phyloP scores from a whole-genome alignment of 2,329 filamentous ascomycete species.

The Aspergillus proliferans region DNA sequence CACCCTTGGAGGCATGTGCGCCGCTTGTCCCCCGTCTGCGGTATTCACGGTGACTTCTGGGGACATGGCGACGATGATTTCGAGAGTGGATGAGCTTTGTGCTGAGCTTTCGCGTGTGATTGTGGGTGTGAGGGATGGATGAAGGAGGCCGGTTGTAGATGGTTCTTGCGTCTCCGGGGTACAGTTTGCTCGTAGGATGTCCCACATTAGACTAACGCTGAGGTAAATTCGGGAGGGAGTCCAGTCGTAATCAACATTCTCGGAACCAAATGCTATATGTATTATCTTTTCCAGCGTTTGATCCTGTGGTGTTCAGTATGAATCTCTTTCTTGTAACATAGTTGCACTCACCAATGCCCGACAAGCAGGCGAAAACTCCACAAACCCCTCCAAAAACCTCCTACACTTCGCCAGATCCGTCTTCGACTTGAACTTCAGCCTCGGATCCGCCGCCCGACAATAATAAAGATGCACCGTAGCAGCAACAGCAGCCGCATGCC shows the following conservation, averaged over 20 bases:
- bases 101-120: slow-evolving; percentile 26
- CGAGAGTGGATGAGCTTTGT: slow-evolving; percentile 34
- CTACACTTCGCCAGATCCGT: slow-evolving; percentile 48
- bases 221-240: slow-evolving; percentile 49
- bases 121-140: slow-evolving; percentile 35
- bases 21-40: slow-evolving; percentile 47
- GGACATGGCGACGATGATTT: slow-evolving; percentile 48
- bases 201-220: slow-evolving; percentile 50
- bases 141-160: slow-evolving; percentile 36
- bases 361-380: slow-evolving; percentile 44
- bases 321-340: no score
- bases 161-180: slow-evolving; percentile 32
- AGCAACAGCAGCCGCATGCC: slow-evolving; percentile 47
- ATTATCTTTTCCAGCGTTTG: slow-evolving; percentile 46
- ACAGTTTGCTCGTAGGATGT: slow-evolving; percentile 46
- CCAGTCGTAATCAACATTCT: slow-evolving; percentile 48
- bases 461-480: slow-evolving; percentile 51
- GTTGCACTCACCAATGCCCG: slow-evolving; percentile 36
- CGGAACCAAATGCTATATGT: slow-evolving; percentile 44
- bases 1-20: slow-evolving; percentile 32
- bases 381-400: slow-evolving; percentile 45
- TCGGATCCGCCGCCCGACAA: slow-evolving; percentile 45
- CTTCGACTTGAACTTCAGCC: slow-evolving; percentile 48
- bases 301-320: slow-evolving; percentile 29
- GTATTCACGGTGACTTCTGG: slow-evolving; percentile 49